Evolutionary conservation across 768 basidiomycete genomes (phyloP), one percentile per base, ranked within the genome.

Genomic region (Tricholoma sp.): DNA sequence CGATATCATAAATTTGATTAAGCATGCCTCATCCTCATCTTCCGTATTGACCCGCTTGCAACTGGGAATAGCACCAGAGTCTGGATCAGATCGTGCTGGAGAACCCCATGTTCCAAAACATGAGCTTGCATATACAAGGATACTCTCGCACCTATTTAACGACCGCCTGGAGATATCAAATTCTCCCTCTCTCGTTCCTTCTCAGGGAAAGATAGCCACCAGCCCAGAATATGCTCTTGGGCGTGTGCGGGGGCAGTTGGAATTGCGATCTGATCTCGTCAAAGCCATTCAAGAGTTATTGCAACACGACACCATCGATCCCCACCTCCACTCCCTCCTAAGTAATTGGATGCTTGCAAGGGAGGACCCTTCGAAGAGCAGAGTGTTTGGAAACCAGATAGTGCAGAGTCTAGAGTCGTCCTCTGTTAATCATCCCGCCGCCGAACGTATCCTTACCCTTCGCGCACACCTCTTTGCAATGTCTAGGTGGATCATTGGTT

Each of bases 401-500:
- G 72, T 82, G 34, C 61, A 75, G 21, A 69, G 69, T 22, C 76
- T 90, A 11, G 74, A 81, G 62, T 73, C 74, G 16, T 56, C 69
- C 2, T 58, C 76, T 1, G 62, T 74, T 16, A 58, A 69, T 7
- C 75, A 79, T 57, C 69, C 79, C 4, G 71, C 79, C 8, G 83
- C 81, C 4, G 72, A 83, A 39, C 78, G 78, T 27, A 79, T 91
- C 46, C 78, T 92, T 35, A 65, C 79, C 14, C 74, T 89, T 10
- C 79, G 79, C 39, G 72, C 81, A 18, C 82, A 86, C 62, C 83
- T 97, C 63, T 74, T 82, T 41, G 75, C 84, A 7, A 77, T 77
- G 35, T 94, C 91, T 6, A 80, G 91, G 57, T 99, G 97, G 97
- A 98, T 99, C 71, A 89, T 99, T 63, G 94, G 96, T 18, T 98